Evolutionary conservation across 495 filamentous ascomycete genomes (phyloP).

Genomic region (Penicillium steckii): DNA sequence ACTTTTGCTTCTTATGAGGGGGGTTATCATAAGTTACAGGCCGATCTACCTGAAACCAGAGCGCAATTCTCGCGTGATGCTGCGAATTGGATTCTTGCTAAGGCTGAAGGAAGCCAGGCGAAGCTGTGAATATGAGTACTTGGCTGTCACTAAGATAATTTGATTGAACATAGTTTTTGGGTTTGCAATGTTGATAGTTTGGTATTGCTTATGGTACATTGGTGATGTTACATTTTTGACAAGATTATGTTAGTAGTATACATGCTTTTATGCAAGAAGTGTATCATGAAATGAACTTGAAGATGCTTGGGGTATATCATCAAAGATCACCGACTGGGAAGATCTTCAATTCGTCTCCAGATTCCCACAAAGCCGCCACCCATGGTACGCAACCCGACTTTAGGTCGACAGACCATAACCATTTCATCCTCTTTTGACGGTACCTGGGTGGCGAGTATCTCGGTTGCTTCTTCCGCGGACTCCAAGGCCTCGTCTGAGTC

Average conservation of each 20-base stretch:
- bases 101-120: slow-evolving; percentile 17
- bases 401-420: slow-evolving; percentile 67
- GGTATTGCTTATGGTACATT: neutral
- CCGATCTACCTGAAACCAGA: slow-evolving; percentile 61
- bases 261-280: slow-evolving; percentile 10
- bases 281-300: slow-evolving; percentile 8
- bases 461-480: neutral
- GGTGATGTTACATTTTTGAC: neutral
- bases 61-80: slow-evolving; percentile 68
- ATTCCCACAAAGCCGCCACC: slow-evolving; percentile 73
- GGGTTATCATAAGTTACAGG: slow-evolving; percentile 73
- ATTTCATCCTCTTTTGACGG: slow-evolving; percentile 35
- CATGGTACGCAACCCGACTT: slow-evolving; percentile 57
- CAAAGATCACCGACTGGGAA: slow-evolving; percentile 5
- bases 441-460: slow-evolving; percentile 6
- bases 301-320: neutral
- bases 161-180: neutral
- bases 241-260: neutral
- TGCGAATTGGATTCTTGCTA: slow-evolving; percentile 67
- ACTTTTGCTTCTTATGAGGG: slow-evolving; percentile 73
- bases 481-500: slow-evolving; percentile 14
- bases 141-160: neutral
- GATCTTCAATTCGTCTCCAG: slow-evolving; percentile 54
- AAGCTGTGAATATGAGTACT: slow-evolving; percentile 8
- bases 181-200: neutral